phyloP scores from a whole-genome alignment of 2,329 filamentous ascomycete species.

The Akanthomyces lecanii region DNA sequence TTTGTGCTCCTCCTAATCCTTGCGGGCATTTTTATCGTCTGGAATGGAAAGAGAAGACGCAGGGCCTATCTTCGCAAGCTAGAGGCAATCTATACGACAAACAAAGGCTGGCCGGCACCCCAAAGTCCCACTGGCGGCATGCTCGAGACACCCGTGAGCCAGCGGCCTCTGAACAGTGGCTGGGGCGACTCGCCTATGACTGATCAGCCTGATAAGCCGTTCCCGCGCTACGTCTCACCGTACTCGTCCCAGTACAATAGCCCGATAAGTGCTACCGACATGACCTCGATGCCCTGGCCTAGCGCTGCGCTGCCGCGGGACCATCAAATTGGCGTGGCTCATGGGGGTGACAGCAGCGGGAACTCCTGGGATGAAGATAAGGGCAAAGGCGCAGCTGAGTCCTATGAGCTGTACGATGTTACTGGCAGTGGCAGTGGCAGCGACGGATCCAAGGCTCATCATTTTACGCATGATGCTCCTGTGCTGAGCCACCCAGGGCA shows the following conservation, averaged over 20 bases:
- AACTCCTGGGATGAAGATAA: constrained; percentile 31
- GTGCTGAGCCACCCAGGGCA: constrained; percentile 45
- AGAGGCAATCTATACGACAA: constrained; percentile 34
- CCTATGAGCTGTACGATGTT: constrained; percentile 48
- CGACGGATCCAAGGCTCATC: not conserved
- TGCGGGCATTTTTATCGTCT: constrained; percentile 50
- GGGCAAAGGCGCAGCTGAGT: constrained; percentile 39
- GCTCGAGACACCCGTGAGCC: constrained; percentile 48
- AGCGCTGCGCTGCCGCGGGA: constrained; percentile 23
- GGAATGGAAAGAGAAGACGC: constrained; percentile 52
- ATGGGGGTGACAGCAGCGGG: constrained; percentile 32
- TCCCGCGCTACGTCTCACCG: constrained; percentile 52
- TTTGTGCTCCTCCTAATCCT: constrained; percentile 45
- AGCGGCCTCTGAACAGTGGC: constrained; percentile 43
- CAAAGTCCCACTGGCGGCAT: constrained; percentile 24
- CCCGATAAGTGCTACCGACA: constrained; percentile 46
- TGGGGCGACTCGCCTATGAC: constrained; percentile 53
- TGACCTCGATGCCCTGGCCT: constrained; percentile 35
- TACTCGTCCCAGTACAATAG: constrained; percentile 58
- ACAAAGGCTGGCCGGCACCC: constrained; percentile 40
- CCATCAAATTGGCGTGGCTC: constrained; percentile 40
- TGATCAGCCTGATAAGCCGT: constrained; percentile 35
- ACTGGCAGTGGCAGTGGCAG: constrained; percentile 33
- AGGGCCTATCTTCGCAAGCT: constrained; percentile 47
- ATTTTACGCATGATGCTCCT: constrained; percentile 30